These are phyloP conservation scores for Peziza echinospora DNA, from an alignment of 495 filamentous ascomycete species.

Conservation along the genomic window DNA sequence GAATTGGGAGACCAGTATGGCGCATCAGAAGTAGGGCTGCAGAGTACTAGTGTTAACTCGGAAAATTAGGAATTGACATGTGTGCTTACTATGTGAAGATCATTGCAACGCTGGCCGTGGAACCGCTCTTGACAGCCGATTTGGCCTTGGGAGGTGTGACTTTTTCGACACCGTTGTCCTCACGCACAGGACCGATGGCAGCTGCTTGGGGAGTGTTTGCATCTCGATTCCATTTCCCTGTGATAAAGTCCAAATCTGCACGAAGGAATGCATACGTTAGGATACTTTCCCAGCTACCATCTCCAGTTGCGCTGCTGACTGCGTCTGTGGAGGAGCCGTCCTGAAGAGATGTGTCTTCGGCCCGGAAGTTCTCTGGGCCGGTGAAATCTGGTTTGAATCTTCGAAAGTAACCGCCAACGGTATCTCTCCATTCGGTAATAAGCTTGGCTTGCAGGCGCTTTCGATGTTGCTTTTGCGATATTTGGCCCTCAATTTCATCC, in stretches of 20 bases:
- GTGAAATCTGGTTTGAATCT: constrained; percentile 61
- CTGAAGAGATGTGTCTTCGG: constrained; percentile 6
- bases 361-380: constrained; percentile 18
- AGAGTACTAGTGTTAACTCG: neutral
- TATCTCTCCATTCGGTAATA: constrained; percentile 53
- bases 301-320: constrained; percentile 10
- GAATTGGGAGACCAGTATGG: constrained; percentile 89
- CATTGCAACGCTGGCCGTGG: constrained; percentile 68
- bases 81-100: constrained; percentile 58
- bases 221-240: constrained; percentile 19
- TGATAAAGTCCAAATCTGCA: constrained; percentile 80
- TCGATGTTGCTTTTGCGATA: constrained; percentile 20
- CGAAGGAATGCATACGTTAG: constrained; percentile 80
- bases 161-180: too few species aligned
- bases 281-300: constrained; percentile 34
- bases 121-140: constrained; percentile 65
- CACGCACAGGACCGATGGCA: too few species aligned
- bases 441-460: constrained; percentile 39
- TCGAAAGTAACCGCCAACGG: constrained; percentile 83
- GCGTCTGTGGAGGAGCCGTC: constrained; percentile 10
- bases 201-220: too few species aligned
- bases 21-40: constrained; percentile 18
- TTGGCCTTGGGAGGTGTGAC: constrained; percentile 32
- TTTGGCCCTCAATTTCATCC: constrained; percentile 20
- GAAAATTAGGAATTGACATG: neutral